Conservation (phyloP, 2,329 filamentous ascomycete genomes). For the Botrytis sinoallii region DNA sequence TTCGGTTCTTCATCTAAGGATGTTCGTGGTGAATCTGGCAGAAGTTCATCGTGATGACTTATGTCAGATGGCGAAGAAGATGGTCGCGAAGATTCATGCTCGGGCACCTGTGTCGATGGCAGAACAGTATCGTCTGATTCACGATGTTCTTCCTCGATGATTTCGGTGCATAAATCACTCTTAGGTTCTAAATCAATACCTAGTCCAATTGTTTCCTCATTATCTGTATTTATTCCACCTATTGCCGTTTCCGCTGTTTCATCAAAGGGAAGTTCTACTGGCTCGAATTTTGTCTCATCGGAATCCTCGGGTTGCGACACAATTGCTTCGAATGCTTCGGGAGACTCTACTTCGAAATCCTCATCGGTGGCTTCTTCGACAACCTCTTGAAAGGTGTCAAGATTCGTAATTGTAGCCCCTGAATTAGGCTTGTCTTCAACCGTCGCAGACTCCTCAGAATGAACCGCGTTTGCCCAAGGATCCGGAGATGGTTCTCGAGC, state of each 20-base stretch:
- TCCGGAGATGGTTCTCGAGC: conserved; percentile 32
- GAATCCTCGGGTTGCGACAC: not conserved
- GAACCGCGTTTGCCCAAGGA: conserved; percentile 30
- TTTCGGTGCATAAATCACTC: not conserved
- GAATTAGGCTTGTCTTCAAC: not conserved
- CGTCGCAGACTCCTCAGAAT: not conserved
- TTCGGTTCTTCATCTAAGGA: conserved; percentile 37
- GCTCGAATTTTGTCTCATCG: not conserved
- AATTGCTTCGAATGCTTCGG: not conserved
- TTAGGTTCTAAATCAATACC: not conserved
- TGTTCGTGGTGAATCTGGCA: conserved; percentile 36
- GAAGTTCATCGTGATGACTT: conserved; percentile 32
- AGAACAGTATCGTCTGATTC: conserved; percentile 17
- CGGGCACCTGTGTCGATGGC: conserved; percentile 20
- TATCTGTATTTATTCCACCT: not conserved
- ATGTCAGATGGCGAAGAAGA: conserved; percentile 36
- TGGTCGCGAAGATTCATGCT: conserved; percentile 28
- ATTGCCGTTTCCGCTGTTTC: not conserved
- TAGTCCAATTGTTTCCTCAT: not conserved
- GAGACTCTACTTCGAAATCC: not conserved
- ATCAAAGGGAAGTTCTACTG: not conserved
- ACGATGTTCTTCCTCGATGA: not conserved
- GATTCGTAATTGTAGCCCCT: not conserved
- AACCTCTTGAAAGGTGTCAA: not conserved
- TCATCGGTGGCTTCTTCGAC: not conserved